Evolutionary conservation across 192 early-diverging fungal species (phyloP).

Genomic region (Coemansia furcata): DNA sequence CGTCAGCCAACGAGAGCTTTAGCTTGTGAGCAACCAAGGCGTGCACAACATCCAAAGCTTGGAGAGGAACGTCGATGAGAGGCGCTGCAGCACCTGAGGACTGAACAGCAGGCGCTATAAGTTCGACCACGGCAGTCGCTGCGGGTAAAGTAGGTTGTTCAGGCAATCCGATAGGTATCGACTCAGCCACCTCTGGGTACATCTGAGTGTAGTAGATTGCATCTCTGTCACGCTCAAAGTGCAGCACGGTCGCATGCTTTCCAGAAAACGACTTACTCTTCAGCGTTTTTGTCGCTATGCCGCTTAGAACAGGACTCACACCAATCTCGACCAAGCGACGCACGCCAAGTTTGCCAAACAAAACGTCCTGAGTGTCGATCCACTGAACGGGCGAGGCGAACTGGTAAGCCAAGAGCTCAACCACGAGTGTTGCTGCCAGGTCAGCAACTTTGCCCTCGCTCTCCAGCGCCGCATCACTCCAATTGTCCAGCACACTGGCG

Average conservation of each 20-base stretch:
- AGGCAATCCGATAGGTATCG: background rate
- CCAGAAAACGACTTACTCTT: background rate
- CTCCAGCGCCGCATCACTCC: constrained; percentile 41
- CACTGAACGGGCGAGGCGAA: constrained; percentile 93
- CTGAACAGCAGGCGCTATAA: background rate
- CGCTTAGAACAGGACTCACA: constrained; percentile 77
- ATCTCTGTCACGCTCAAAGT: constrained; percentile 15
- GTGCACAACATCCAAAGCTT: constrained; percentile 71
- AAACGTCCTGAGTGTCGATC: constrained; percentile 90
- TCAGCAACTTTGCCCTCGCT: constrained; percentile 62
- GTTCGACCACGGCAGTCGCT: constrained; percentile 49
- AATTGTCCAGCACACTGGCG: constrained; percentile 66
- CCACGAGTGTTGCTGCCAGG: constrained; percentile 74
- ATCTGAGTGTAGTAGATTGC: constrained; percentile 11
- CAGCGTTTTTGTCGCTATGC: constrained; percentile 75
- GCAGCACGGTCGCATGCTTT: constrained; percentile 3
- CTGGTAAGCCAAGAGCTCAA: constrained; percentile 90
- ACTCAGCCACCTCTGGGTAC: background rate
- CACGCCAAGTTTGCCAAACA: constrained; percentile 71
- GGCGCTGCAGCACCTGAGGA: constrained; percentile 28
- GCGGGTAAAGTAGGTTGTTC: constrained; percentile 30
- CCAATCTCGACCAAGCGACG: constrained; percentile 85
- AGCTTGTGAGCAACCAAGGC: constrained; percentile 83
- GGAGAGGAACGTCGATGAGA: constrained; percentile 69
- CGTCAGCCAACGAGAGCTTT: constrained; percentile 75